Base-by-base conservation (phyloP, 352 stramenopile species). In the Globisporangium orthogonon region DNA sequence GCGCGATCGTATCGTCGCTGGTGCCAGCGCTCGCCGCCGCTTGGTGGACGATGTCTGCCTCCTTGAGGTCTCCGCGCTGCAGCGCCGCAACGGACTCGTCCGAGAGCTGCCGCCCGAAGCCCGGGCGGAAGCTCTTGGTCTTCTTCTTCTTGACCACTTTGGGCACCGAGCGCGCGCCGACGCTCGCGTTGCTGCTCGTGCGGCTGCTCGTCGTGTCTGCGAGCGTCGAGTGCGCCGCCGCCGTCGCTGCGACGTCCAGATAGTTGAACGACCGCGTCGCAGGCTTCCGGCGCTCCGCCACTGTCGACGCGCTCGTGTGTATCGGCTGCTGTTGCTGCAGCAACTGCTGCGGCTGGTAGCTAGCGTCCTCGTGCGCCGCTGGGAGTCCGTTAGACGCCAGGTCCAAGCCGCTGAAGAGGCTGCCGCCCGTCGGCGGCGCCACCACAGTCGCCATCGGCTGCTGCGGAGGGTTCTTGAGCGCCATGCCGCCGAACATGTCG, bases 111-210 rank as follows among this genome's bases (percentile, higher is more conserved):
- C 84, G 82, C 4, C 82, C 84, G 57, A 94, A 94, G 0, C 84
- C 84, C 13, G 84, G 84, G 6, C 84, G 84, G 50, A 94, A 94
- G 13, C 73, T 86, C 66, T 91, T 91, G 37, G 84, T 91, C 65
- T 92, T 94, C 59, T 91, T 91, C 69, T 88, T 89, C 69, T 89
- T 89, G 40, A 89, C 86, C 18, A 66, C 63, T 48, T 87, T 87
- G 11, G 65, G 64, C 55, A 71, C 77, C 4, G 69, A 68, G 0
- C 68, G 60, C 23, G 49, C 60, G 28, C 69, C 43, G 5, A 37
- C 49, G n/a, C 61, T 64, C 3, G 65, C 63, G 14, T 56, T 66
- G 59, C 73, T 76, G 0, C 61, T 53, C 48, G 48, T 41, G 15
- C 48, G 48, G 29, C 29, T 40, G 30, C 13, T 11, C 48, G 40